These are phyloP conservation scores for Brasenia schreberi DNA, from an alignment of 164 flowering plant species.

Conservation along the genomic window DNA sequence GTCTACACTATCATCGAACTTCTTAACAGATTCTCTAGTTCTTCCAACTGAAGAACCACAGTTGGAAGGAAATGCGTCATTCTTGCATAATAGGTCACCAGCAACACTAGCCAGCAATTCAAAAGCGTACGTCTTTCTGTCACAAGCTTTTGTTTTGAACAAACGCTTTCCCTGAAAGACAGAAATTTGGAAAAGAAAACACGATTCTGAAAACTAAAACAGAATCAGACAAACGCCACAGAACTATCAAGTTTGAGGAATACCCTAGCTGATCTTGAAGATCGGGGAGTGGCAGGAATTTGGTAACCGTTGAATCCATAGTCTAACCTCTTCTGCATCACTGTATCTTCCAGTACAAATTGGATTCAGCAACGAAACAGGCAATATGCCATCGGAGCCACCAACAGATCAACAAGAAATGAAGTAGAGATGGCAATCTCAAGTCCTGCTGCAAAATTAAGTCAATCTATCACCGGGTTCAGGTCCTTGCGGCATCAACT, in stretches of 20 bases:
- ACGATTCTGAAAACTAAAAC: too few species aligned
- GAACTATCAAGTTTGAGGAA: not conserved
- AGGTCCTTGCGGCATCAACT: not conserved
- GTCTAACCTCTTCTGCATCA: slow-evolving; percentile 70
- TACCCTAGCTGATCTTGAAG: slow-evolving; percentile 91
- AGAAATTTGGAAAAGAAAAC: not conserved
- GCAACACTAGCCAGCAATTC: slow-evolving; percentile 93
- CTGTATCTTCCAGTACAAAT: slow-evolving; percentile 47
- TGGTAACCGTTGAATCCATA: slow-evolving; percentile 80
- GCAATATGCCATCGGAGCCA: not conserved
- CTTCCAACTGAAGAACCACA: slow-evolving; percentile 16
- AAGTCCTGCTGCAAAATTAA: not conserved
- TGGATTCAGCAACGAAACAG: slow-evolving; percentile 15
- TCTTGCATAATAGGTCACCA: slow-evolving; percentile 56
- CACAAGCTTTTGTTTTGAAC: slow-evolving; percentile 29
- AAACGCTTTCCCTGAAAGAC: slow-evolving; percentile 28
- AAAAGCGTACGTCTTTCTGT: slow-evolving; percentile 56
- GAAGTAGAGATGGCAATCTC: not conserved
- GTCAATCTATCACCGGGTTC: not conserved
- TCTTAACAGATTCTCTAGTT: slow-evolving; percentile 7
- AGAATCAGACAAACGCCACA: not conserved
- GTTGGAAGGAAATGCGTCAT: slow-evolving; percentile 26
- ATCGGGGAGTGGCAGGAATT: slow-evolving; percentile 70
- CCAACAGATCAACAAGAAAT: not conserved
- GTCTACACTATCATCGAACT: not conserved